Conservation (phyloP, 352 stramenopile species). For the Globisporangium paddicum region DNA sequence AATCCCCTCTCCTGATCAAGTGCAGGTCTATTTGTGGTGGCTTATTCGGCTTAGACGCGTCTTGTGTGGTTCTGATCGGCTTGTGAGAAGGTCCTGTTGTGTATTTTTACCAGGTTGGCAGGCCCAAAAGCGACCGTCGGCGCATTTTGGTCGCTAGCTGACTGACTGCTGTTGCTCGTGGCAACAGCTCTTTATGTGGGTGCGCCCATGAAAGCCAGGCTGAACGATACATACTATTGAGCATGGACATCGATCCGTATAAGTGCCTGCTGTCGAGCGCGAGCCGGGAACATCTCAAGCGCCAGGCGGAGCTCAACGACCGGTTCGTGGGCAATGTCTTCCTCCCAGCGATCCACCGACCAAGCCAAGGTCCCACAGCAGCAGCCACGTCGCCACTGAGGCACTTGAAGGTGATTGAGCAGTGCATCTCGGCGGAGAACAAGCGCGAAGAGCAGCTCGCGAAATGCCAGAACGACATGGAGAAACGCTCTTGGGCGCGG, state of each 20-base stretch:
- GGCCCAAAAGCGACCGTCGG: neutral
- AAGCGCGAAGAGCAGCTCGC: conserved; percentile 53
- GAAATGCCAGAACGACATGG: conserved; percentile 39
- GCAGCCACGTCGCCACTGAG: conserved; percentile 29
- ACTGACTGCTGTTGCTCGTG: too few species aligned
- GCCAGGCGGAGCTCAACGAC: conserved; percentile 33
- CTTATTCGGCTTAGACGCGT: neutral
- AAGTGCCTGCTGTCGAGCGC: conserved; percentile 42
- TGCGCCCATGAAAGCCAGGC: neutral
- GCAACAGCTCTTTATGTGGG: neutral
- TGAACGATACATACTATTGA: neutral
- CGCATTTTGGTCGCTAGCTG: too few species aligned
- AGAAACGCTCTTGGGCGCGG: conserved; percentile 40
- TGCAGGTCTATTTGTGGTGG: neutral
- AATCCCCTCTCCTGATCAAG: neutral
- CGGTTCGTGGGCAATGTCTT: conserved; percentile 62
- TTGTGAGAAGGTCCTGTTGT: neutral
- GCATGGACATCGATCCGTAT: conserved; percentile 34
- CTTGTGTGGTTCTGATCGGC: neutral
- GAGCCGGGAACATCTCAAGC: conserved; percentile 38
- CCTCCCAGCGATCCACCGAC: conserved; percentile 40
- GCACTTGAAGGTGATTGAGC: conserved; percentile 66
- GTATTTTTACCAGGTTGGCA: conserved; percentile 2
- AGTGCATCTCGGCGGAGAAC: conserved; percentile 71
- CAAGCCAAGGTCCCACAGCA: conserved; percentile 10